These are phyloP conservation scores for Coprinellus aureogranulatus DNA, from an alignment of 768 basidiomycete genomes.

Conservation along the genomic window DNA sequence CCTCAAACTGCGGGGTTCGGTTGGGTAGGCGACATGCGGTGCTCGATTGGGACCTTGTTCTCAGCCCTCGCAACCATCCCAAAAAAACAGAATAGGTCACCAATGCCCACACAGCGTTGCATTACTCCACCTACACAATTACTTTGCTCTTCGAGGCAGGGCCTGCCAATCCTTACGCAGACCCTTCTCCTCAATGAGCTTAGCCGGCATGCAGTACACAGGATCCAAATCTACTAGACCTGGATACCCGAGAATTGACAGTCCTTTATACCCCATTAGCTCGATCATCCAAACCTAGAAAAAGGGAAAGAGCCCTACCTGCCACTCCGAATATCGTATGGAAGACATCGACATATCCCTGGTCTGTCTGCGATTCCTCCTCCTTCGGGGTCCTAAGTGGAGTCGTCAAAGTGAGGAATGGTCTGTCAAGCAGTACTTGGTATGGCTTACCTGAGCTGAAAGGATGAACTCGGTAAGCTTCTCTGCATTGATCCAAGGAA, in stretches of 20 bases:
- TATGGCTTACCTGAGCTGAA: conserved; percentile 85
- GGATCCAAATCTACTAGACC: conserved; percentile 86
- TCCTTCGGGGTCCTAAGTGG: conserved; percentile 73
- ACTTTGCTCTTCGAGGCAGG: conserved; percentile 33
- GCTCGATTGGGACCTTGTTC: no score
- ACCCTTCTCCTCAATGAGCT: conserved; percentile 65
- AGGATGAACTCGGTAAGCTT: conserved; percentile 82
- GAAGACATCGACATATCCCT: conserved; percentile 94
- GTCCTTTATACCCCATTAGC: conserved; percentile 41
- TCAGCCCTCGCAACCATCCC: no score
- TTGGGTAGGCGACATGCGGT: no score
- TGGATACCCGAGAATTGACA: conserved; percentile 86
- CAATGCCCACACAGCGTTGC: no score
- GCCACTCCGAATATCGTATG: conserved; percentile 93
- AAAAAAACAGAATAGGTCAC: no score
- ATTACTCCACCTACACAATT: no score
- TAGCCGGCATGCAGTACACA: conserved; percentile 92
- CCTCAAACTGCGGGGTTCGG: no score
- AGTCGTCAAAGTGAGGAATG: background rate
- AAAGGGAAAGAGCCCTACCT: conserved; percentile 38
- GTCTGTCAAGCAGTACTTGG: no score
- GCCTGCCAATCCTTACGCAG: conserved; percentile 67
- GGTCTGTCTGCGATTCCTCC: conserved; percentile 95
- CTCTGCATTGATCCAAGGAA: conserved; percentile 84
- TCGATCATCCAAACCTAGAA: background rate